A percentile compares a stretch with the other conserved stretches of the same genome.
These are phyloP conservation scores for Aspergillus brunneoviolaceus DNA, from an alignment of 2,329 filamentous ascomycete genomes.

Conservation along the genomic window DNA sequence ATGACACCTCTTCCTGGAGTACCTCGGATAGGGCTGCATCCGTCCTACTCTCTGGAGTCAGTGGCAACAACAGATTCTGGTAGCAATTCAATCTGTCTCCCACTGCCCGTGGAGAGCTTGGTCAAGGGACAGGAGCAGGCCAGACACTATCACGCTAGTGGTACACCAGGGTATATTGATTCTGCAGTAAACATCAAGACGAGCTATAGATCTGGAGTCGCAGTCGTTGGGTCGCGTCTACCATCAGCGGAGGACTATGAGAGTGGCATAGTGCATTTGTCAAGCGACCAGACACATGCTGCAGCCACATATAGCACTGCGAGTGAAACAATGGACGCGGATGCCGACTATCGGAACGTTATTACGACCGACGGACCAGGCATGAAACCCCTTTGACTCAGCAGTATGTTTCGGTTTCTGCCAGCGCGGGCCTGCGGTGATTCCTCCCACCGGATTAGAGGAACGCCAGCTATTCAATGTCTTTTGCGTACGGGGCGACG, in stretches of 20 bases:
- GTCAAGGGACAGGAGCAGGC: conserved; percentile 75
- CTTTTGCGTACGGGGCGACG: neutral
- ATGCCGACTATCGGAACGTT: neutral
- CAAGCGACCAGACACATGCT: neutral
- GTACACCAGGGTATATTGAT: conserved; percentile 29
- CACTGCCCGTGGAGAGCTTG: conserved; percentile 69
- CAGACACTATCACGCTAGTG: conserved; percentile 70
- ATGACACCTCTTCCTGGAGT: conserved; percentile 47
- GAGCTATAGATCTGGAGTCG: conserved; percentile 1
- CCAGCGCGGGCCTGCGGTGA: too few species aligned
- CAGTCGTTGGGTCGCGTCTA: neutral
- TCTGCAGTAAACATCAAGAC: conserved; percentile 3
- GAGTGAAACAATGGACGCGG: neutral
- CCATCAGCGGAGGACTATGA: conserved; percentile 17
- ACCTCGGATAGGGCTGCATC: conserved; percentile 52
- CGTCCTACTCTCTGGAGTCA: conserved; percentile 67
- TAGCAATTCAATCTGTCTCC: conserved; percentile 63
- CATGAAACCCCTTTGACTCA: neutral
- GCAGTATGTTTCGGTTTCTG: neutral
- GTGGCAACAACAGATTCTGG: conserved; percentile 58
- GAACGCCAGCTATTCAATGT: neutral
- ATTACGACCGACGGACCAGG: neutral
- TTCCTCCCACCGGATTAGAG: neutral
- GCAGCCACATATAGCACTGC: neutral
- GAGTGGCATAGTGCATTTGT: neutral